A percentile compares a stretch with the other conserved stretches of the same genome.
phyloP scores from a whole-genome alignment of 1,284 basidiomycete genomes.

The Tranzscheliella williamsii region DNA sequence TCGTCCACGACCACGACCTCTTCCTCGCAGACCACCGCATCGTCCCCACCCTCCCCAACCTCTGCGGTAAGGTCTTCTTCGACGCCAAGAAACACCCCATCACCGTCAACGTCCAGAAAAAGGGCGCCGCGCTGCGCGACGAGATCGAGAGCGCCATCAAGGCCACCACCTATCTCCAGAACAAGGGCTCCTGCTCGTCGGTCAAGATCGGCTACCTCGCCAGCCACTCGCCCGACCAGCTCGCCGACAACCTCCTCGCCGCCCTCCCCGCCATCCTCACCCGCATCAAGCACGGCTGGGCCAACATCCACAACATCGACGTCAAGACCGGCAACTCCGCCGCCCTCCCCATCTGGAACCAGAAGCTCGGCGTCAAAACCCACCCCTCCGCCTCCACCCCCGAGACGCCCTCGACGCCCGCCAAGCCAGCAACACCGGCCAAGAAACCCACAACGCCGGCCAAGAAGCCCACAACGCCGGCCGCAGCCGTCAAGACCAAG shows the following conservation, averaged over 20 bases:
- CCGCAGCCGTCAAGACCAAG: not conserved
- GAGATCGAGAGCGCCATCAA: slow-evolving; percentile 88
- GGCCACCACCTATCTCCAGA: slow-evolving; percentile 85
- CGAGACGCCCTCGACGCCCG: not conserved
- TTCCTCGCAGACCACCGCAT: slow-evolving; percentile 93
- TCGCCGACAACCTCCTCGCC: slow-evolving; percentile 76
- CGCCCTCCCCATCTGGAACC: slow-evolving; percentile 88
- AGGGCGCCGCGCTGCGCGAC: slow-evolving; percentile 73
- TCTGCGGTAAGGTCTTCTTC: slow-evolving; percentile 89
- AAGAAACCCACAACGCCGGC: not conserved
- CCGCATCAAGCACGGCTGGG: slow-evolving; percentile 78
- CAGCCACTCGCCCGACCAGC: slow-evolving; percentile 73
- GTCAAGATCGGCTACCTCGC: slow-evolving; percentile 77
- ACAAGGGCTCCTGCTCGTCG: slow-evolving; percentile 61
- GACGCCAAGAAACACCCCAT: slow-evolving; percentile 95
- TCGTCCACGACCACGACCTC: slow-evolving; percentile 84
- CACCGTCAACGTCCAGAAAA: slow-evolving; percentile 78
- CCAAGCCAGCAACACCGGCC: not conserved
- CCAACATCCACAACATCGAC: slow-evolving; percentile 84
- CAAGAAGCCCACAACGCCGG: slow-evolving; percentile 1
- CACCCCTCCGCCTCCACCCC: not conserved
- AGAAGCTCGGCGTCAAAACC: slow-evolving; percentile 66
- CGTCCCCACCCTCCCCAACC: slow-evolving; percentile 79
- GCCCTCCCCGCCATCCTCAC: slow-evolving; percentile 77
- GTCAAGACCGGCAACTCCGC: slow-evolving; percentile 86